A percentile compares a stretch with the other conserved stretches of the same genome.
These are phyloP conservation scores for Cynanchum wilfordii DNA, from an alignment of 257 asterid species.

Conservation along the genomic window DNA sequence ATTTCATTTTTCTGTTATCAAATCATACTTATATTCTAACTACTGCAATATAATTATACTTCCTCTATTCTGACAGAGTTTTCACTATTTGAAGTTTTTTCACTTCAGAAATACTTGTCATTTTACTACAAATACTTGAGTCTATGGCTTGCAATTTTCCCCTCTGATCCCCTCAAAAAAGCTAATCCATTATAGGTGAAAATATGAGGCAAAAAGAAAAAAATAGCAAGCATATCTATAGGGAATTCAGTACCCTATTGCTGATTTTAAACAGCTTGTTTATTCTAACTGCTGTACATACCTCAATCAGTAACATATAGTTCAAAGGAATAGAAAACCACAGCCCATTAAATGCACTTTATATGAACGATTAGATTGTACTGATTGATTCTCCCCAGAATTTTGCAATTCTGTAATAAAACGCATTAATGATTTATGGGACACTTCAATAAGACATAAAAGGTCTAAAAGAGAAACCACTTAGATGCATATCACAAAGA, in stretches of 20 bases:
- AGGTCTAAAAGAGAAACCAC: background rate
- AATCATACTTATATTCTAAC: no score
- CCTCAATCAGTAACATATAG: background rate
- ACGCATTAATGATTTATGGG: background rate
- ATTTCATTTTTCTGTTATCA: no score
- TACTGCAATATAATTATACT: background rate
- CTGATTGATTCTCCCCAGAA: no score
- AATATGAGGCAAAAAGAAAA: background rate
- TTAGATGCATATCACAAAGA: background rate
- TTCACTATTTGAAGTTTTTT: no score
- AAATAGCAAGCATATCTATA: background rate
- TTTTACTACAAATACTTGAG: background rate
- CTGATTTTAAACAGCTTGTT: background rate
- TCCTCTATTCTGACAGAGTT: no score
- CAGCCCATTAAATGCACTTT: background rate
- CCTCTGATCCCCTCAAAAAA: background rate
- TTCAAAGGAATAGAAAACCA: background rate
- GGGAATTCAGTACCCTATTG: background rate
- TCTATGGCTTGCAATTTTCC: background rate
- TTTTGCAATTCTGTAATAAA: background rate
- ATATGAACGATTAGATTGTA: background rate
- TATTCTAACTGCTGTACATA: background rate
- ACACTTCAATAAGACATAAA: slow-evolving; percentile 7
- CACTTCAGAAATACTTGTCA: no score
- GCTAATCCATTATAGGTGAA: background rate